Evolutionary conservation across 2,329 filamentous ascomycete species (phyloP).

Genomic region (Tolypocladium paradoxum): DNA sequence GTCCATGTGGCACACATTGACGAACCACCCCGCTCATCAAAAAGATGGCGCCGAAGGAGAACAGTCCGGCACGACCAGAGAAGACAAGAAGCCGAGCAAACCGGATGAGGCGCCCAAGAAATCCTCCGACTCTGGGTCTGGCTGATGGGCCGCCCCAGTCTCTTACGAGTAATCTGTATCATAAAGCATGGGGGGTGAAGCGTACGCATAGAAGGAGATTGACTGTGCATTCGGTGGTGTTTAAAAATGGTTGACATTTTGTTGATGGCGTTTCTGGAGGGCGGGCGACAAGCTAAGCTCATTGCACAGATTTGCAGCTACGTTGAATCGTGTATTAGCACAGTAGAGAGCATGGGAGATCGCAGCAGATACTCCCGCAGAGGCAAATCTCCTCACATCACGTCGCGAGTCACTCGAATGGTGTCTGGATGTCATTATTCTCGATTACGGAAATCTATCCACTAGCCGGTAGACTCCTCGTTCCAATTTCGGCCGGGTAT

Average conservation of each 20-base stretch:
- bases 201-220: constrained; percentile 8
- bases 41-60: constrained; percentile 19
- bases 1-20: constrained; percentile 85
- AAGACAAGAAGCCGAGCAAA: constrained; percentile 12
- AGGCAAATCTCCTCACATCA: constrained; percentile 25
- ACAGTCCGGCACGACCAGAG: constrained; percentile 12
- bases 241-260: constrained; percentile 21
- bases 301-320: constrained; percentile 15
- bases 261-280: constrained; percentile 17
- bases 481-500: constrained; percentile 1
- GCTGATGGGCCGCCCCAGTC: constrained; percentile 7
- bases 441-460: not conserved
- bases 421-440: not conserved
- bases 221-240: constrained; percentile 27
- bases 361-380: constrained; percentile 8
- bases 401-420: not conserved
- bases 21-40: constrained; percentile 56
- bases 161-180: constrained; percentile 9
- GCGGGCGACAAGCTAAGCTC: constrained; percentile 9
- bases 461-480: not conserved
- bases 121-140: constrained; percentile 20
- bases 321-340: constrained; percentile 13
- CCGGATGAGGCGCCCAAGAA: constrained; percentile 21
- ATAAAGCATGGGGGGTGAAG: constrained; percentile 8
- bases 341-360: constrained; percentile 12